Percentiles rank a stretch among this genome's conserved stretches.
Evolutionary conservation across 2,329 filamentous ascomycete genomes (phyloP).

Genomic region (Cordyceps cicadae): DNA sequence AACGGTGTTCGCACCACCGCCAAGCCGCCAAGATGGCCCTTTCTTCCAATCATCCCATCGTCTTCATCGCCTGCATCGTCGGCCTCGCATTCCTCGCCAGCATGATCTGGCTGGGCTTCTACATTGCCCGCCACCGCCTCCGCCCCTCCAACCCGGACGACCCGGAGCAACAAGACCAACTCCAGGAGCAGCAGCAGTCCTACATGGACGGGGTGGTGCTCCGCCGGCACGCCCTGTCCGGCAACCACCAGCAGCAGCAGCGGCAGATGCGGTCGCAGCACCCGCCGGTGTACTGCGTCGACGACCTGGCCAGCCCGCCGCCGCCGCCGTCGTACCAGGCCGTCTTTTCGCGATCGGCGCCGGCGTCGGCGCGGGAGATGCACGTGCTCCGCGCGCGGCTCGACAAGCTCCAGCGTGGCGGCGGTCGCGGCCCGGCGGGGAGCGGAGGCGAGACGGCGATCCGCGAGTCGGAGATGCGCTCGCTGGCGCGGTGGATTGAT

Average conservation of each 20-base stretch:
- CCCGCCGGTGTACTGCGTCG: conserved; percentile 12
- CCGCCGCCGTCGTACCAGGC: conserved; percentile 14
- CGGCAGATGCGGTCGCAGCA: not conserved
- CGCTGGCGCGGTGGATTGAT: conserved; percentile 13
- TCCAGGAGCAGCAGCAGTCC: too few relatives aligned
- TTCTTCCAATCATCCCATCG: not conserved
- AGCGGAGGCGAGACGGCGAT: conserved; percentile 5
- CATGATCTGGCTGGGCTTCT: not conserved
- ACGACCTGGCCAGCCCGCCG: conserved; percentile 8
- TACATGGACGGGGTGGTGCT: too few relatives aligned
- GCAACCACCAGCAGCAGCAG: not conserved
- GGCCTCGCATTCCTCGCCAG: not conserved
- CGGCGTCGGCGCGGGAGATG: not conserved
- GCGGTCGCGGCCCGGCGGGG: too few relatives aligned
- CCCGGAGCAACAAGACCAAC: not conserved
- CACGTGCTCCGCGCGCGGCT: not conserved
- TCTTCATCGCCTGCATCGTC: conserved; percentile 6
- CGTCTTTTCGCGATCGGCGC: not conserved
- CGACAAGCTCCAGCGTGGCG: not conserved
- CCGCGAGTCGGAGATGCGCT: conserved; percentile 10
- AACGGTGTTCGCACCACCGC: not conserved
- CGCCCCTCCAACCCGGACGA: not conserved
- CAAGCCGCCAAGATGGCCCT: not conserved
- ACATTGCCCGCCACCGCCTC: not conserved
- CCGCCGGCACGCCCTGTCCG: not conserved